phyloP scores from a whole-genome alignment of 345 rosid genomes.

The Heritiera littoralis region DNA sequence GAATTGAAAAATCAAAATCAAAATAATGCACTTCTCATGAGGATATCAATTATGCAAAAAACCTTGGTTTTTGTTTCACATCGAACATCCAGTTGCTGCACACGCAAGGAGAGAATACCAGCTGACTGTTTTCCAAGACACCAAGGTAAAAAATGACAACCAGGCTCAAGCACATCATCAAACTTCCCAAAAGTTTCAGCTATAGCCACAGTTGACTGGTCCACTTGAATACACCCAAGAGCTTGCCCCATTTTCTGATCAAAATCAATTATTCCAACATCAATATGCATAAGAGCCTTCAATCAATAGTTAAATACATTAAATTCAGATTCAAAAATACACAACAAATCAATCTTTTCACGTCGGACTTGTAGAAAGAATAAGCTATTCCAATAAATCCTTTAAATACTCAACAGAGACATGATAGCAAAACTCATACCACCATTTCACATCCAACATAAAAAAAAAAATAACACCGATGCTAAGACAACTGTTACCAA shows the following conservation, averaged over 20 bases:
- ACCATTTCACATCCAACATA: neutral
- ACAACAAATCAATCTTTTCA: neutral
- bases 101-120: slow-evolving; percentile 67
- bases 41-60: slow-evolving; percentile 17
- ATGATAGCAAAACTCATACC: neutral
- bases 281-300: slow-evolving; percentile 11
- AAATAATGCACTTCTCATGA: neutral
- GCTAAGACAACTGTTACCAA: neutral
- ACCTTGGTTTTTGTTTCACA: slow-evolving; percentile 96
- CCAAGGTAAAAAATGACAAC: slow-evolving; percentile 87
- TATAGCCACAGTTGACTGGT: slow-evolving; percentile 73
- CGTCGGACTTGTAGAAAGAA: neutral
- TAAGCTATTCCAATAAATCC: neutral
- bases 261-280: slow-evolving; percentile 1
- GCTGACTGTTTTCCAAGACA: slow-evolving; percentile 70
- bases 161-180: slow-evolving; percentile 74
- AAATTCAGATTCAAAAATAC: neutral
- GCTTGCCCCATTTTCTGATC: slow-evolving; percentile 28
- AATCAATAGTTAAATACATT: neutral
- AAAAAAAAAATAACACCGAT: neutral
- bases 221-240: slow-evolving; percentile 69
- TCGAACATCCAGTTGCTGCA: slow-evolving; percentile 80
- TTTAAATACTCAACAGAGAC: neutral
- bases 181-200: slow-evolving; percentile 74
- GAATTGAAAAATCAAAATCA: neutral